phyloP scores from a whole-genome alignment of 192 early-diverging fungal species.

The Coemansia guatemalensis region DNA sequence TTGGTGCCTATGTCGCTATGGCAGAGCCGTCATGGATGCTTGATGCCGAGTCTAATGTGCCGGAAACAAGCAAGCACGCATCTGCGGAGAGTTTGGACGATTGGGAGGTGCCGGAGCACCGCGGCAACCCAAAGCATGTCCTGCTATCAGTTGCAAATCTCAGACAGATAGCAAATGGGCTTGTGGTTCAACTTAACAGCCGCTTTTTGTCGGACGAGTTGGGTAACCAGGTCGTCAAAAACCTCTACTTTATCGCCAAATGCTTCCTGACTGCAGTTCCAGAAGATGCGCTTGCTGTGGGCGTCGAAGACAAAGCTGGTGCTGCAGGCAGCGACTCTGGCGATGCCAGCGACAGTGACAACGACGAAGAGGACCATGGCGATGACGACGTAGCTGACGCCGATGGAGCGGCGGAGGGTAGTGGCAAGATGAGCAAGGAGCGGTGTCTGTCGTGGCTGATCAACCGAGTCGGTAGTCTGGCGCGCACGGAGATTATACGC shows the following conservation, averaged over 20 bases:
- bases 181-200: conserved; percentile 68
- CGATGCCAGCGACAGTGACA: conserved; percentile 28
- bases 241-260: conserved; percentile 88
- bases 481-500: conserved; percentile 50
- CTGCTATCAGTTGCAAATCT: conserved; percentile 45
- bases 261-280: conserved; percentile 56
- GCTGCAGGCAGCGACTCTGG: conserved; percentile 22
- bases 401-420: conserved; percentile 16
- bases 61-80: neutral
- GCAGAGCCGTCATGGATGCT: conserved; percentile 60
- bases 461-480: conserved; percentile 31
- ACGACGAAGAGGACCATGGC: conserved; percentile 12
- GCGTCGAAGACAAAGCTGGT: neutral
- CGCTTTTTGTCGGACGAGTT: conserved; percentile 70
- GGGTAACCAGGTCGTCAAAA: conserved; percentile 89
- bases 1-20: conserved; percentile 76
- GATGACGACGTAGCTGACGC: conserved; percentile 52
- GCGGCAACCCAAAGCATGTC: conserved; percentile 29
- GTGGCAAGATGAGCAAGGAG: conserved; percentile 22
- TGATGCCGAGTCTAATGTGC: conserved; percentile 28
- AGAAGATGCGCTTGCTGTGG: neutral
- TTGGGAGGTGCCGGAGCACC: conserved; percentile 30
- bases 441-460: conserved; percentile 50
- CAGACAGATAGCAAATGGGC: conserved; percentile 54
- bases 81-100: neutral